Evolutionary conservation across 495 filamentous ascomycete species (phyloP), one percentile per base, ranked within the genome.

Genomic region (Cudoniella acicularis): DNA sequence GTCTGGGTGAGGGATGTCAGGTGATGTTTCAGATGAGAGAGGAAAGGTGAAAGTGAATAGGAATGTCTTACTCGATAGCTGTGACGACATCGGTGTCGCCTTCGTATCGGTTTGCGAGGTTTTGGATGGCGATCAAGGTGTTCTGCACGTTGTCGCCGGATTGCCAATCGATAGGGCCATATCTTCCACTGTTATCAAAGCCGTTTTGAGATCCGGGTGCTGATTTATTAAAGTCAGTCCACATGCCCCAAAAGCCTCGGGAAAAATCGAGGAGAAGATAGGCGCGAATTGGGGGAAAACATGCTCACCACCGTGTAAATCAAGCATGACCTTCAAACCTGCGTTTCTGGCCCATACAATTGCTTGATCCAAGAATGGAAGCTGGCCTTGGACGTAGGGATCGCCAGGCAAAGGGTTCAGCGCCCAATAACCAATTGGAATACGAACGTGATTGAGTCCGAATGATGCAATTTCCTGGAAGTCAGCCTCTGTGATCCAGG

Each of bases 361-460:
- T 4, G 89, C 87, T 45, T 80, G 67, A 54, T 87, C 84, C 13
- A 92, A 79, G 54, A 77, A 77, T n/a, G 77, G 67, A 47, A 90
- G 79, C 63, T 89, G 87, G 36, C 89, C 89, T 64, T 88, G 76
- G 43, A 91, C 85, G 64, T 88, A 92, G 10, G 87, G 87, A 47
- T 90, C 87, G 26, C 78, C 84, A 17, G 75, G 62, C 4, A 82
- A 56, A 2, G 81, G 81, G 17, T 73, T 73, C 17, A 88, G 69
- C 30, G 86, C 85, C 89, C 89, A 93, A 68, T 91, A 91, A 16
- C 89, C 89, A 54, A 92, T 79, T 1, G 89, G 89, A 53, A 93
- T 91, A 53, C 89, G 78, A 40, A 92, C 87, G 54, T 89, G 85
- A 69, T 90, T 92, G 61, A 92, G 67, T 13, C 89, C 89, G 2